Percentiles rank a stretch among this genome's conserved stretches.
Conservation (phyloP, 192 early-diverging fungal genomes). For the Funneliformis geosporum region DNA sequence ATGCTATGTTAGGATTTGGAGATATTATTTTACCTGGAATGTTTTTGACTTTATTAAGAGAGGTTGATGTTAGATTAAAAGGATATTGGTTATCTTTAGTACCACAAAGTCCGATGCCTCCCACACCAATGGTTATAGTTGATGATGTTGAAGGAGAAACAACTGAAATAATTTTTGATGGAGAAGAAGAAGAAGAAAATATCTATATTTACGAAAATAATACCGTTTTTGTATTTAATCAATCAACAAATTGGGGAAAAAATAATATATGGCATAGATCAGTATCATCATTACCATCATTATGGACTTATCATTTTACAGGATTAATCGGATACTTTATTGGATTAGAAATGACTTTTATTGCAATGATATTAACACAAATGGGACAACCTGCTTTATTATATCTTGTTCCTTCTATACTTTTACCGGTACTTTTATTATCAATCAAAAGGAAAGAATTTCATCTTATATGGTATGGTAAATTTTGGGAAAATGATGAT, state of each 20-base stretch:
- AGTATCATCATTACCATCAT: slow-evolving; percentile 27
- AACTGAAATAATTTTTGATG: background rate
- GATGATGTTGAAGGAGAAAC: background rate
- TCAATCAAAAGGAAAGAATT: slow-evolving; percentile 39
- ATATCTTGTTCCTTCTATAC: slow-evolving; percentile 41
- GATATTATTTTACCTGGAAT: slow-evolving; percentile 45
- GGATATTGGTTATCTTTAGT: slow-evolving; percentile 23
- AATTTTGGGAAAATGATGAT: background rate
- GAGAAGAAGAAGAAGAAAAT: background rate
- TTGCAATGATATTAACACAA: slow-evolving; percentile 45
- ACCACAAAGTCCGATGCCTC: background rate
- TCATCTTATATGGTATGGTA: slow-evolving; percentile 40
- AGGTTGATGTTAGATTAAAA: slow-evolving; percentile 40
- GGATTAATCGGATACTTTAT: slow-evolving; percentile 39
- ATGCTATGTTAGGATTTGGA: slow-evolving; percentile 48
- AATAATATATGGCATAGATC: background rate
- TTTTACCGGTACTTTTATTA: slow-evolving; percentile 39
- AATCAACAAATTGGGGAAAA: background rate
- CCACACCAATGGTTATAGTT: background rate
- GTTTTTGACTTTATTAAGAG: slow-evolving; percentile 39
- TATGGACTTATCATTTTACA: slow-evolving; percentile 44
- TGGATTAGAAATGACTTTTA: slow-evolving; percentile 44
- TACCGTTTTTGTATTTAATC: background rate
- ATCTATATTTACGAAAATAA: background rate
- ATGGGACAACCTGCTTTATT: slow-evolving; percentile 43